Conservation (phyloP, 202 grass and related monocot species). For the Setaria italica region DNA sequence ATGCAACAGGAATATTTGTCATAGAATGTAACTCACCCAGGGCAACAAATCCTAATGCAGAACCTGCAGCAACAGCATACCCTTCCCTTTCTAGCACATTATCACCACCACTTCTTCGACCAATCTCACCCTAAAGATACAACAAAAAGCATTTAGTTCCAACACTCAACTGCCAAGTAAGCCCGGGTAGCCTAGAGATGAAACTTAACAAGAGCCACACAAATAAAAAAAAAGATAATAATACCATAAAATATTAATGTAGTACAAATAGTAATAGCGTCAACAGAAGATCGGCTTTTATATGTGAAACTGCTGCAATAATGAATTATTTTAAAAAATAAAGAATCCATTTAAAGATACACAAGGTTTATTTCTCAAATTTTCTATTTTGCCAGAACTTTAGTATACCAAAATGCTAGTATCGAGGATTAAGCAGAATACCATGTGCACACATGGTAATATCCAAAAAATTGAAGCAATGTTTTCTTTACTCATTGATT, state of each 20-base stretch:
- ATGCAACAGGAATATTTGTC: conserved; percentile 32
- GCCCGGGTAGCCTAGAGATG: not conserved
- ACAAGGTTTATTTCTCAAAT: not conserved
- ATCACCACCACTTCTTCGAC: conserved; percentile 96
- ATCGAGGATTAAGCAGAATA: not conserved
- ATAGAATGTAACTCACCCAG: conserved; percentile 70
- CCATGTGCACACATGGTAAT: not conserved
- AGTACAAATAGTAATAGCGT: not conserved
- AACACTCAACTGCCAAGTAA: not conserved
- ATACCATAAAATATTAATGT: not conserved
- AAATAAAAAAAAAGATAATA: not conserved
- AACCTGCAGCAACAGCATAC: conserved; percentile 95
- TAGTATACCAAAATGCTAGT: not conserved
- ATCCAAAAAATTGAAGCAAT: conserved; percentile 16
- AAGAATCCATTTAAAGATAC: not conserved
- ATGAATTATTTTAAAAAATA: not conserved
- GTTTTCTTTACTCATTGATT: conserved; percentile 12
- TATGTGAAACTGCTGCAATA: not conserved
- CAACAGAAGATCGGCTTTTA: not conserved
- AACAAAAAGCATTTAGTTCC: not conserved
- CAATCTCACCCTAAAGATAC: conserved; percentile 84
- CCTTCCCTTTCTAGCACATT: conserved; percentile 99
- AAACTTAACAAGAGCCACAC: not conserved
- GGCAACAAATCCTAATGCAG: conserved; percentile 90
- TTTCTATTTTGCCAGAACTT: not conserved